These are phyloP conservation scores for Ustilago trichophora DNA, from an alignment of 1,284 basidiomycete species.

Conservation along the genomic window DNA sequence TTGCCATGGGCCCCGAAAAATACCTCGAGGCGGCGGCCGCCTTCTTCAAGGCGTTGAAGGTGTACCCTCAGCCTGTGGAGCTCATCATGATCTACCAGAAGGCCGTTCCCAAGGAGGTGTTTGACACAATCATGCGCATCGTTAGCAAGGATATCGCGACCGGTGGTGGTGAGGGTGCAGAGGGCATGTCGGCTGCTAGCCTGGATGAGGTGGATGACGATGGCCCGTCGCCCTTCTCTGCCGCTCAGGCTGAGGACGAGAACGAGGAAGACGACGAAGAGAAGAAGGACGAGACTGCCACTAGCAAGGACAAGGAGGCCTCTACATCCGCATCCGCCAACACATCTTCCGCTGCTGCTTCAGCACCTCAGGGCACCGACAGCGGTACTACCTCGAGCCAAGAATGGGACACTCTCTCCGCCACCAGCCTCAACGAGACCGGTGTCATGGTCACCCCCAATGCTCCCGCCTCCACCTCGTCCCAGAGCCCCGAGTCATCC, in stretches of 20 bases:
- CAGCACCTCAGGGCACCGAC: slow-evolving; percentile 32
- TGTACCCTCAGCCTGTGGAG: slow-evolving; percentile 92
- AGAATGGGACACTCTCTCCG: slow-evolving; percentile 54
- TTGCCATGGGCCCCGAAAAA: slow-evolving; percentile 74
- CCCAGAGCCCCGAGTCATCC: slow-evolving; percentile 14
- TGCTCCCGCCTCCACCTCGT: slow-evolving; percentile 14
- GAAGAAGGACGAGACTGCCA: too few species aligned
- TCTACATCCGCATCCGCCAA: slow-evolving; percentile 15
- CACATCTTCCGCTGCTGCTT: slow-evolving; percentile 11
- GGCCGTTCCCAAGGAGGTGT: slow-evolving; percentile 85
- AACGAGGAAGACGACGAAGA: slow-evolving; percentile 4
- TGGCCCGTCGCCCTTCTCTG: slow-evolving; percentile 14
- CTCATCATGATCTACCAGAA: slow-evolving; percentile 83
- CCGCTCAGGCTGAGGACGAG: slow-evolving; percentile 1
- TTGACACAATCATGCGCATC: slow-evolving; percentile 89
- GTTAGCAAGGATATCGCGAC: slow-evolving; percentile 84
- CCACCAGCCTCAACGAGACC: slow-evolving; percentile 44
- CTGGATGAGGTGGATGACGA: slow-evolving; percentile 56
- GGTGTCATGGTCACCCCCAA: slow-evolving; percentile 40
- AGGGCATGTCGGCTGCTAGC: slow-evolving; percentile 28
- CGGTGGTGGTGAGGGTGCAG: slow-evolving; percentile 32
- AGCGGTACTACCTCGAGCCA: slow-evolving; percentile 55
- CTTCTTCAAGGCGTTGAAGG: slow-evolving; percentile 91
- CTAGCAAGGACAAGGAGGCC: slow-evolving; percentile 15
- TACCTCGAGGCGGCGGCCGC: slow-evolving; percentile 77